These are phyloP conservation scores for Fusarium goolgardi DNA, from an alignment of 2,329 filamentous ascomycete species.

Conservation along the genomic window DNA sequence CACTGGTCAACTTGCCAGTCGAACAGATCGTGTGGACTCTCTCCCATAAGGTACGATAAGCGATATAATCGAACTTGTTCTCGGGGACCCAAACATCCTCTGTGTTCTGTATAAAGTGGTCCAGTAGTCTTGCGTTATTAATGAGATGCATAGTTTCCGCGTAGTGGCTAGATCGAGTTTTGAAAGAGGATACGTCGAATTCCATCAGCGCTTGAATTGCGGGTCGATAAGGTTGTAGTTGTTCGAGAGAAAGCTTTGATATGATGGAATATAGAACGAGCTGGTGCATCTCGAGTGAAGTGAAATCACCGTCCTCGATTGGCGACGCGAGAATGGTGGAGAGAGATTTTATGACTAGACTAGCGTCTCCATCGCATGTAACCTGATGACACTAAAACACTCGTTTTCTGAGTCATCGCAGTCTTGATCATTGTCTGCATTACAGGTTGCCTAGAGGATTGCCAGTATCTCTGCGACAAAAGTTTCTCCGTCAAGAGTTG, in stretches of 20 bases:
- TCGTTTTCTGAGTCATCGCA: not conserved
- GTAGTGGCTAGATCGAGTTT: not conserved
- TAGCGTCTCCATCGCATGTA: not conserved
- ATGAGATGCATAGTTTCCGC: not conserved
- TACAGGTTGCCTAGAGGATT: not conserved
- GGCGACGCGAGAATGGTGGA: not conserved
- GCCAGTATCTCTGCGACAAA: not conserved
- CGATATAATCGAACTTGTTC: constrained; percentile 5
- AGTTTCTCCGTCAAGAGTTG: not conserved
- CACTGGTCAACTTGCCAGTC: not conserved
- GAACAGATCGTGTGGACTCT: not conserved
- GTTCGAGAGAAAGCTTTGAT: not conserved
- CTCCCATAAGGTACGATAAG: constrained; percentile 2
- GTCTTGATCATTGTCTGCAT: not conserved
- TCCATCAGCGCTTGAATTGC: not conserved
- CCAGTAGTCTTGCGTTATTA: not conserved
- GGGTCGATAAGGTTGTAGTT: not conserved
- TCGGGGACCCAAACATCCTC: constrained; percentile 2
- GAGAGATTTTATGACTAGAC: not conserved
- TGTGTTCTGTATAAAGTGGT: not conserved
- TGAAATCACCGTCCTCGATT: not conserved
- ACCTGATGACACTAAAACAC: rapidly evolving
- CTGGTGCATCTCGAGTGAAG: not conserved
- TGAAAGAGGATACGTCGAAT: not conserved
- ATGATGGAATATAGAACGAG: not conserved